These are phyloP conservation scores for Cicer bijugum DNA, from an alignment of 306 rosid genomes.

Conservation along the genomic window DNA sequence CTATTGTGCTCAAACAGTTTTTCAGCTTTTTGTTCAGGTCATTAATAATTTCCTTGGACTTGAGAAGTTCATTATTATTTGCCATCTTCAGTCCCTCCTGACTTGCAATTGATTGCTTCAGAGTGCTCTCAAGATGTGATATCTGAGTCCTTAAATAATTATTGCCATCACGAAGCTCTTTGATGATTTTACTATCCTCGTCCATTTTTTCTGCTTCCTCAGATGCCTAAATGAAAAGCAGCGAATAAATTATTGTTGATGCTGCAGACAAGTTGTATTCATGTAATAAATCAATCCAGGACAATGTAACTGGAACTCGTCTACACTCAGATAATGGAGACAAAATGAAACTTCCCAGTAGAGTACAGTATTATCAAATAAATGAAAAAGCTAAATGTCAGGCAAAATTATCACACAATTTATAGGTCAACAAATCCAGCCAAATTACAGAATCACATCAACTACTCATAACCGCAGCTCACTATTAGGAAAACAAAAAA, in stretches of 20 bases:
- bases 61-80: conserved; percentile 60
- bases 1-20: conserved; percentile 66
- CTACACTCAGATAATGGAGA: conserved; percentile 28
- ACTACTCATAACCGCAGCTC: conserved; percentile 11
- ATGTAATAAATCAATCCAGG: conserved; percentile 14
- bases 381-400: conserved; percentile 28
- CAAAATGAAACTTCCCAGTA: not conserved
- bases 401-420: conserved; percentile 26
- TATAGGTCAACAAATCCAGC: conserved; percentile 17
- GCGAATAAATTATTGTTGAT: conserved; percentile 24
- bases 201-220: conserved; percentile 97
- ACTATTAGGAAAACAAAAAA: conserved; percentile 16
- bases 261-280: conserved; percentile 29
- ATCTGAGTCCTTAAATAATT: conserved; percentile 65
- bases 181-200: conserved; percentile 86
- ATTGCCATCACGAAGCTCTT: conserved; percentile 70
- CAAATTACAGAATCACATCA: conserved; percentile 23
- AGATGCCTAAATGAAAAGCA: conserved; percentile 63
- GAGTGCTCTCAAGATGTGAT: conserved; percentile 73
- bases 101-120: conserved; percentile 69
- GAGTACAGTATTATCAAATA: conserved; percentile 19
- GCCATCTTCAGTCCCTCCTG: conserved; percentile 69
- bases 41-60: conserved; percentile 69
- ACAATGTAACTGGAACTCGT: conserved; percentile 28
- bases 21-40: conserved; percentile 78